A percentile compares a stretch with the other conserved stretches of the same genome.
phyloP scores from a whole-genome alignment of 768 basidiomycete species.

The Neoboletus brunneissimus region DNA sequence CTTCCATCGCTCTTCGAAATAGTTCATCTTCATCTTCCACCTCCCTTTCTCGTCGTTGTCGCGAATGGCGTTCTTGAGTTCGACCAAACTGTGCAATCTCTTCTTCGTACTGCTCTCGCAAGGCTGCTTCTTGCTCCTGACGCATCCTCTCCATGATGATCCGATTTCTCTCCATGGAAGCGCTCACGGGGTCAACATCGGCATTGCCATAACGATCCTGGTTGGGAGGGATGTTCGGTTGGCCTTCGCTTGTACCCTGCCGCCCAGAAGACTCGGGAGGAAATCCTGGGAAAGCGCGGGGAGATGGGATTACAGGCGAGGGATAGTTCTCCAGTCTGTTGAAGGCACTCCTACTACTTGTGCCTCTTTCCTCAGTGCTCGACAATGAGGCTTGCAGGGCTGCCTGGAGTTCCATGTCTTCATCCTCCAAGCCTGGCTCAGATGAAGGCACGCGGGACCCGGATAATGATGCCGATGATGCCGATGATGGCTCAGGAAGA shows the following conservation, averaged over 20 bases:
- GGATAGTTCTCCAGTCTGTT: conserved; percentile 16
- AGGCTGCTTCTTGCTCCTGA: conserved; percentile 63
- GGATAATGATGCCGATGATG: conserved; percentile 16
- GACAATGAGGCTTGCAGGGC: conserved; percentile 80
- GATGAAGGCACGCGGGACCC: conserved; percentile 8
- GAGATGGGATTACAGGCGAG: conserved; percentile 25
- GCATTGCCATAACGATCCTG: conserved; percentile 31
- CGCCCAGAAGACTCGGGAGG: conserved; percentile 11
- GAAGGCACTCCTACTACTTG: conserved; percentile 7
- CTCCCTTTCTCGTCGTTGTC: conserved; percentile 1
- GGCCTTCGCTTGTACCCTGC: conserved; percentile 12
- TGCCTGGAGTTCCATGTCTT: conserved; percentile 85
- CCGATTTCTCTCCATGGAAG: conserved; percentile 65
- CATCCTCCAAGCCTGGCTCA: conserved; percentile 59
- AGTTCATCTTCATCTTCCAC: conserved; percentile 56
- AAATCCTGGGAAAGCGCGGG: conserved; percentile 29
- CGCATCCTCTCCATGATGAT: conserved; percentile 61
- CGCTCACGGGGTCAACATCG: conserved; percentile 53
- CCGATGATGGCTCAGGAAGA: conserved; percentile 52
- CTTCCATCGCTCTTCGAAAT: conserved; percentile 42
- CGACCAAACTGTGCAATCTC: conserved; percentile 32
- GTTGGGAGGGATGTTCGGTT: conserved; percentile 26
- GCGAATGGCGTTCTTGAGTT: conserved; percentile 7
- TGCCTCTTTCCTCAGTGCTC: conserved; percentile 13
- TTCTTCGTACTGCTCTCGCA: conserved; percentile 54